A percentile compares a stretch with the other conserved stretches of the same genome.
Evolutionary conservation across 2,329 filamentous ascomycete genomes (phyloP).

Genomic region (Leptodontidium sp.): DNA sequence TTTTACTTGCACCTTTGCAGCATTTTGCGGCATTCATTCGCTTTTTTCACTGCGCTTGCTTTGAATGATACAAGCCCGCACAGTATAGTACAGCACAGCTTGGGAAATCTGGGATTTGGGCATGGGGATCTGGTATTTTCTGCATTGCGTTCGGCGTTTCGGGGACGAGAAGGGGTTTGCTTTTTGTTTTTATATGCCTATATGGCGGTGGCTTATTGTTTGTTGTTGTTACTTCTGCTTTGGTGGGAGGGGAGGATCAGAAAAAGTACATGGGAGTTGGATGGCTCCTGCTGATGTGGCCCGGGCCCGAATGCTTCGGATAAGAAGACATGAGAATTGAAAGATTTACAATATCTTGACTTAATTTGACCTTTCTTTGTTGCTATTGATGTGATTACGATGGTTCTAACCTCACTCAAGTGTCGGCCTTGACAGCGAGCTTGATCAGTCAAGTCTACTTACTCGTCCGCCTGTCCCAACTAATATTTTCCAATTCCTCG

Average conservation of each 20-base stretch:
- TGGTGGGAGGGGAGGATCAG: background rate
- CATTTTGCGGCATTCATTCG: background rate
- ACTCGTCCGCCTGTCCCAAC: no score
- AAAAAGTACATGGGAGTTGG: background rate
- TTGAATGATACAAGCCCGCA: conserved; percentile 12
- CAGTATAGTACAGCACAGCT: conserved; percentile 9
- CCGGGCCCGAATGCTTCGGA: no score
- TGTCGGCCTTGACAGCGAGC: no score
- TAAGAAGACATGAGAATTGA: background rate
- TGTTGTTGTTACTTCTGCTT: background rate
- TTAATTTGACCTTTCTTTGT: no score
- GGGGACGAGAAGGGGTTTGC: background rate
- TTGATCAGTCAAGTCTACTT: no score
- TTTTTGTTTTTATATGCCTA: conserved; percentile 14
- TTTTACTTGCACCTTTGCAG: background rate
- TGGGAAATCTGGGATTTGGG: background rate
- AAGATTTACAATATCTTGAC: no score
- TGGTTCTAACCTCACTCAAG: no score
- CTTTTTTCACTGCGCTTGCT: conserved; percentile 2
- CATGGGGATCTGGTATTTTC: conserved; percentile 7
- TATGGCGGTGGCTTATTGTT: conserved; percentile 11
- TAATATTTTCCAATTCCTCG: no score
- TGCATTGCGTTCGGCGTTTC: conserved; percentile 34
- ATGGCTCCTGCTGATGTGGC: no score
- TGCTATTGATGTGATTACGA: no score